phyloP scores from a whole-genome alignment of 2,329 filamentous ascomycete species.

The Cercospora janseana region DNA sequence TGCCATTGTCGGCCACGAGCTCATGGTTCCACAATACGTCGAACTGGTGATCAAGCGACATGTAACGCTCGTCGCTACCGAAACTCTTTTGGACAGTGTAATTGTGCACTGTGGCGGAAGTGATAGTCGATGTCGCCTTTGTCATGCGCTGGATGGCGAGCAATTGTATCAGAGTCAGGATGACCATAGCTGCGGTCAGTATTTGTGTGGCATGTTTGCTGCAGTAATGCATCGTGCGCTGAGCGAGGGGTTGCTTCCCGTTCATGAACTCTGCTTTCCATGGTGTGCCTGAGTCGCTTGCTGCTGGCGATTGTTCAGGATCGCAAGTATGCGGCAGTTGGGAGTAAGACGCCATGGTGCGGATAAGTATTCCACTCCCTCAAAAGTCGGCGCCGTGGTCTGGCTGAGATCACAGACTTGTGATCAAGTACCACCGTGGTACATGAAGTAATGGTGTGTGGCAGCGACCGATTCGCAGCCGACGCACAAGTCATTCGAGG shows the following conservation, averaged over 20 bases:
- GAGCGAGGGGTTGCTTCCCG: slow-evolving; percentile 3
- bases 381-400: too few species aligned
- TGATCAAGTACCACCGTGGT: too few species aligned
- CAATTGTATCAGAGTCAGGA: slow-evolving; percentile 7
- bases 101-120: slow-evolving; percentile 1
- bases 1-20: slow-evolving; percentile 8
- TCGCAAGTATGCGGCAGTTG: slow-evolving; percentile 1
- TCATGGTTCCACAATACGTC: slow-evolving; percentile 14
- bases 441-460: too few species aligned
- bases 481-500: not conserved
- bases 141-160: slow-evolving; percentile 10
- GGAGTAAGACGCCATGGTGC: slow-evolving; percentile 9
- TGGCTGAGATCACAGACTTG: too few species aligned
- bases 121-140: slow-evolving; percentile 2
- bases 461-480: too few species aligned
- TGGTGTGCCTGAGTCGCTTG: not conserved
- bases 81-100: slow-evolving; percentile 8
- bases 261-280: slow-evolving; percentile 3
- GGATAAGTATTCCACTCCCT: not conserved
- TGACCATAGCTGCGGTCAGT: slow-evolving; percentile 1
- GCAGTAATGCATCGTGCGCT: not conserved
- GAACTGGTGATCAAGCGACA: slow-evolving; percentile 16
- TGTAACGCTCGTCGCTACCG: slow-evolving; percentile 14
- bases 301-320: not conserved
- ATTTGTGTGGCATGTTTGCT: slow-evolving; percentile 5